Conservation (phyloP, 495 filamentous ascomycete genomes). For the Penicillium pancosmium region DNA sequence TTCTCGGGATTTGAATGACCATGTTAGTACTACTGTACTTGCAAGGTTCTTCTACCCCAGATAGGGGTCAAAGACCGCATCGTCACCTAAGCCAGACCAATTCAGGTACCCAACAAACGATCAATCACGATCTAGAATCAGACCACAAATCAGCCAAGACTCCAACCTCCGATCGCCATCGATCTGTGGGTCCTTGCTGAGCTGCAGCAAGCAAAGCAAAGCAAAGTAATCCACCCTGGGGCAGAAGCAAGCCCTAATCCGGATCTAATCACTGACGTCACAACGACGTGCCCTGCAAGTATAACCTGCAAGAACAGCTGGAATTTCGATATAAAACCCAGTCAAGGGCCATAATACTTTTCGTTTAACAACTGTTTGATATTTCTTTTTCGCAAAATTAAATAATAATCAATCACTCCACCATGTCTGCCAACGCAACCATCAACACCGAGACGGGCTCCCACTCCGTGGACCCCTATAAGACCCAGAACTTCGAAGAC, state of each 20-base stretch:
- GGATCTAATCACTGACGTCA: constrained; percentile 35
- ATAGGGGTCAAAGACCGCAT: neutral
- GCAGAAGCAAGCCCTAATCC: constrained; percentile 13
- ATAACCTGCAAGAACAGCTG: neutral
- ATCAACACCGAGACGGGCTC: constrained; percentile 63
- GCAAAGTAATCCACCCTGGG: too few relatives aligned
- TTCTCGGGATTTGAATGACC: neutral
- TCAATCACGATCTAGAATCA: constrained; percentile 1
- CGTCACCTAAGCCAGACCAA: neutral
- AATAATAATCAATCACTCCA: neutral
- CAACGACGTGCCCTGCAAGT: constrained; percentile 23
- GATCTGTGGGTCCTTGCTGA: neutral
- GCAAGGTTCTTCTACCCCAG: neutral
- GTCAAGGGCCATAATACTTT: neutral
- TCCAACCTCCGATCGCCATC: neutral
- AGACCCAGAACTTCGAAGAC: constrained; percentile 65
- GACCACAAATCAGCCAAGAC: constrained; percentile 2
- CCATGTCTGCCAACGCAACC: constrained; percentile 36
- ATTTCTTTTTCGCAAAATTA: neutral
- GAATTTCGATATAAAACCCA: neutral
- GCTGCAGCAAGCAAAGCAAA: neutral
- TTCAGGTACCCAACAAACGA: neutral
- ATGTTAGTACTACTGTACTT: neutral
- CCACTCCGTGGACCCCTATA: constrained; percentile 80
- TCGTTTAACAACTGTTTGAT: neutral